These are phyloP conservation scores for Podaxis sp. DNA, from an alignment of 768 basidiomycete genomes.

Conservation along the genomic window DNA sequence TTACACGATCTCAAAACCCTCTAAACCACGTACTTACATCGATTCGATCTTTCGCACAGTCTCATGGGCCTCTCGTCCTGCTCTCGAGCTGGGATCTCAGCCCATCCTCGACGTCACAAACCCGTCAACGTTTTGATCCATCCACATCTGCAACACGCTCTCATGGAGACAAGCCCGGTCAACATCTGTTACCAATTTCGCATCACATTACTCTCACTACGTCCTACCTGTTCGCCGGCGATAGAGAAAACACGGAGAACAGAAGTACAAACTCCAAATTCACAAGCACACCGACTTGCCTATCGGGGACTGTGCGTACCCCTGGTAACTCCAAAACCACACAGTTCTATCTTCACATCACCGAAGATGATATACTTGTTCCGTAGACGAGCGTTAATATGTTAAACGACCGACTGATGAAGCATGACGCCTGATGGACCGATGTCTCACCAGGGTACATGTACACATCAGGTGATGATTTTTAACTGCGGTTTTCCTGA, in stretches of 20 bases:
- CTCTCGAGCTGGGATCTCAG: constrained; percentile 20
- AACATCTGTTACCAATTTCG: not conserved
- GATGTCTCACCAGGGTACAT: not conserved
- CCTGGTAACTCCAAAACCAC: constrained; percentile 4
- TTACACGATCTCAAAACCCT: constrained; percentile 17
- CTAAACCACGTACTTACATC: constrained; percentile 47
- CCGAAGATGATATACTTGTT: constrained; percentile 9
- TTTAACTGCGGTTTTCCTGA: not conserved
- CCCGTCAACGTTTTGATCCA: not conserved
- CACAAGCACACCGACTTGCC: not conserved
- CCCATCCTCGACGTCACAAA: constrained; percentile 9
- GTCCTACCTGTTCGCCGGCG: not conserved
- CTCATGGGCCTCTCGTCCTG: constrained; percentile 17
- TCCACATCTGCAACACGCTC: not conserved
- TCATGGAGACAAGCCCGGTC: not conserved
- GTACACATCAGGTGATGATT: not conserved
- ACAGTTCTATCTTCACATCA: constrained; percentile 9
- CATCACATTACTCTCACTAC: not conserved
- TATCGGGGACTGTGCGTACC: constrained; percentile 7
- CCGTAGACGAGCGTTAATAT: not conserved
- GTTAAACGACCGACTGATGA: not conserved
- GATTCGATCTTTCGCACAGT: constrained; percentile 24
- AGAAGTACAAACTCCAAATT: not conserved
- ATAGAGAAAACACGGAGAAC: not conserved
- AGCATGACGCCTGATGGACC: not conserved